Evolutionary conservation across 805 yeast genomes (phyloP).

Genomic region (Candida nitratophila): DNA sequence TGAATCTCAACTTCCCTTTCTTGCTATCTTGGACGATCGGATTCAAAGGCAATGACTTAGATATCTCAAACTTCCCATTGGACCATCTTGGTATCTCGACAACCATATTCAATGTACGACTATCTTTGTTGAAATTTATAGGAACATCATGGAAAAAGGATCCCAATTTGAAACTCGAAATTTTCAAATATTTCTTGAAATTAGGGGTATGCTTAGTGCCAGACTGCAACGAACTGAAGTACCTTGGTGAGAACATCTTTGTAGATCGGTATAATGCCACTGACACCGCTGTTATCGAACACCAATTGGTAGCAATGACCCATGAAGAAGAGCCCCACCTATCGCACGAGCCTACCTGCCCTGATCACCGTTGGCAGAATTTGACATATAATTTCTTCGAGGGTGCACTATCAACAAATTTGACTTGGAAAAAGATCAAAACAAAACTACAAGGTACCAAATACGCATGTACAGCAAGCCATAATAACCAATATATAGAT

Average conservation of each 20-base stretch:
- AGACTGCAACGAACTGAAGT: conserved; percentile 4
- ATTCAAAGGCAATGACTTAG: conserved; percentile 48
- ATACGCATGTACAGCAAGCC: too few relatives aligned
- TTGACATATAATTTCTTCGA: not conserved
- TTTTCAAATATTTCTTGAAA: conserved; percentile 38
- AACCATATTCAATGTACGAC: conserved; percentile 51
- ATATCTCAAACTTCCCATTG: conserved; percentile 78
- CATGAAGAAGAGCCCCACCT: too few relatives aligned
- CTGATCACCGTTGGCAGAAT: not conserved
- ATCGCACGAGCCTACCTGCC: not conserved
- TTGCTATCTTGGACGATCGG: conserved; percentile 79
- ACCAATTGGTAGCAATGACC: too few relatives aligned
- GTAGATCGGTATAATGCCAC: too few relatives aligned
- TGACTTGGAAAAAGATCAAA: not conserved
- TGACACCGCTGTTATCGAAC: too few relatives aligned
- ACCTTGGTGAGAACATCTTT: not conserved
- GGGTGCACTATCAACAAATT: not conserved
- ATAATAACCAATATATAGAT: too few relatives aligned
- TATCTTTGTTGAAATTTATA: conserved; percentile 34
- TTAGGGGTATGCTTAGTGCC: conserved; percentile 32
- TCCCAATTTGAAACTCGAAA: conserved; percentile 37
- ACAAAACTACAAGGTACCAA: not conserved
- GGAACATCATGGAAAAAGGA: conserved; percentile 75
- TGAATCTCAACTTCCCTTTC: conserved; percentile 62
- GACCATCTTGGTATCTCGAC: conserved; percentile 79